A percentile compares a stretch with the other conserved stretches of the same genome.
Conservation (phyloP, 768 basidiomycete species). For the Lactarius psammicola region DNA sequence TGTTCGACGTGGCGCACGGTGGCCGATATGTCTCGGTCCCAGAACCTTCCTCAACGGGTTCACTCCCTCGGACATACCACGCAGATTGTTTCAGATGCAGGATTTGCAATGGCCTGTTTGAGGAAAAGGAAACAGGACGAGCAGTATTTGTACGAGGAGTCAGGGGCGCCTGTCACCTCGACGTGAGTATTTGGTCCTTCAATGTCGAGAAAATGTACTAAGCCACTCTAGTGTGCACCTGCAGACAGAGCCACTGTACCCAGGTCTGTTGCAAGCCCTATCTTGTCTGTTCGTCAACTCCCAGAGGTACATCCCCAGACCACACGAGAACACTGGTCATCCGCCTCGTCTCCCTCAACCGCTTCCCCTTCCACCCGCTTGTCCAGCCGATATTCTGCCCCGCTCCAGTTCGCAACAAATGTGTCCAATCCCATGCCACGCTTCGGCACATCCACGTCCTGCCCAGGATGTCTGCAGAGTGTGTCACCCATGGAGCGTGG, state of each 20-base stretch:
- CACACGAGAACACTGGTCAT: constrained; percentile 24
- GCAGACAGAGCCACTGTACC: constrained; percentile 44
- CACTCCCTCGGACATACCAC: constrained; percentile 63
- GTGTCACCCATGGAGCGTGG: constrained; percentile 85
- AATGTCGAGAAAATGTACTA: neutral
- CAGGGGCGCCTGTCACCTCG: constrained; percentile 66
- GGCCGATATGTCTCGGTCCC: constrained; percentile 75
- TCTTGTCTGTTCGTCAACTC: constrained; percentile 17
- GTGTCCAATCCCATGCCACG: constrained; percentile 43
- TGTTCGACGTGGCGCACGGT: constrained; percentile 57
- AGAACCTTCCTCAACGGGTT: constrained; percentile 40
- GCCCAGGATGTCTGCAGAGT: constrained; percentile 70
- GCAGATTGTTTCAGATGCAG: constrained; percentile 72
- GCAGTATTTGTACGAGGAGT: constrained; percentile 69
- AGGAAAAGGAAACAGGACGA: constrained; percentile 57
- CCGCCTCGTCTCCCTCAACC: constrained; percentile 30
- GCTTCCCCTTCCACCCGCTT: constrained; percentile 32
- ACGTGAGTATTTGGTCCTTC: constrained; percentile 41
- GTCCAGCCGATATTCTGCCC: constrained; percentile 44
- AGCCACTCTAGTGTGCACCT: constrained; percentile 45
- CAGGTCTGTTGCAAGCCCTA: constrained; percentile 11
- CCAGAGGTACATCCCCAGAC: constrained; percentile 12
- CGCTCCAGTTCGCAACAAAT: constrained; percentile 40
- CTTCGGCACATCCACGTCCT: constrained; percentile 59
- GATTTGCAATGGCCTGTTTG: constrained; percentile 62